Base-by-base conservation (phyloP, 2,329 filamentous ascomycete species). In the Diaporthe longicolla region DNA sequence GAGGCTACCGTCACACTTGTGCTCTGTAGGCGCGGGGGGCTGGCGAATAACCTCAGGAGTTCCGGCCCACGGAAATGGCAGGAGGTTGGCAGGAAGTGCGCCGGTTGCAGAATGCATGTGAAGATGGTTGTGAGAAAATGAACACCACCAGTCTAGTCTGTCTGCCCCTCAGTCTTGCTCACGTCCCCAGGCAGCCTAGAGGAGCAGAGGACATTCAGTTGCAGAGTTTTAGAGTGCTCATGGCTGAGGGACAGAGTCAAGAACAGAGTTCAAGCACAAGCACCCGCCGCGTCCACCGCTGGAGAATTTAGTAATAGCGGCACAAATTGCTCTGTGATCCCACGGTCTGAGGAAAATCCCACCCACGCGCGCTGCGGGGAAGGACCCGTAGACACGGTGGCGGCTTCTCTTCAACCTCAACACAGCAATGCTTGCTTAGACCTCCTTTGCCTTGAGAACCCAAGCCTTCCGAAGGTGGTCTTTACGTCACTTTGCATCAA, bases 311-410 rank as follows among this genome's bases (percentile, higher is more conserved):
- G 61, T 66, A 50, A 50, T 48, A 50, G 43, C 19, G 29, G 9
- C 32, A 68, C 29, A 52, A 50, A 68, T 54, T 21, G 21, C 11
- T 37, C n/a, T 26, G 26, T 5, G n/a, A 40, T 68, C 48, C 48
- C 63, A 40, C 48, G 63, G 29, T 24, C 37, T 19, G 24, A 19
- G 29, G 37, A 52, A 50, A 50, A 37, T 52, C 13, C 63, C 63
- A n/a, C 43, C 45, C 63, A 37, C 45, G 45, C 63, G 45, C 21
- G 63, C 29, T 54, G 63, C 63, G 63, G 63, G 63, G 63, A 68
- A 68, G 45, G 32, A 54, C 45, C 15, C 4, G 63, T 54, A 54
- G 40, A 54, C 15, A 21, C 48, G n/a, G 13, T 40, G 29, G n/a
- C 24, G 63, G 48, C 48, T 35, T 26, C 32, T 40, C 6, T 26